Evolutionary conservation across 257 asterid species (phyloP).

Genomic region (Jaltomata sinuosa): DNA sequence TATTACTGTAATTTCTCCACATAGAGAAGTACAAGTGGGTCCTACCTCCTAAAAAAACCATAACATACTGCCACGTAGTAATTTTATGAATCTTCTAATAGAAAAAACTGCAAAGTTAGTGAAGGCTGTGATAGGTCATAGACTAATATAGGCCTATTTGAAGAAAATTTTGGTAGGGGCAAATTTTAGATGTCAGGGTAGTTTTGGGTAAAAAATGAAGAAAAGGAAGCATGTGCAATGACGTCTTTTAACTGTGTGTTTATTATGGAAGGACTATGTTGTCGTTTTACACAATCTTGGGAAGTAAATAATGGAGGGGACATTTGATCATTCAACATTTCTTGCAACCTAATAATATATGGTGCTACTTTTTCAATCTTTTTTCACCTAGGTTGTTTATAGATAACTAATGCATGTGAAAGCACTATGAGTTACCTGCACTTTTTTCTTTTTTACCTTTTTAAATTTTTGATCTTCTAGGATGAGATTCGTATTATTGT

Average conservation of each 20-base stretch:
- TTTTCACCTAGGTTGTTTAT: not conserved
- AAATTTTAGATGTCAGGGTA: not conserved
- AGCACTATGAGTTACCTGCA: not conserved
- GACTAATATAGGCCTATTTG: not conserved
- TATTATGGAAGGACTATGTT: not conserved
- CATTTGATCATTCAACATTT: not conserved
- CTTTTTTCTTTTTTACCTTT: not conserved
- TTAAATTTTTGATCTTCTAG: not conserved
- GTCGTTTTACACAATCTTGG: not conserved
- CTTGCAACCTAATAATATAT: not conserved
- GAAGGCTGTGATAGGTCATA: not conserved
- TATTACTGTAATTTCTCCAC: not conserved
- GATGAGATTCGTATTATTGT: no score
- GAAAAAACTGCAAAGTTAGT: not conserved
- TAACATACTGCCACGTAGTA: not conserved
- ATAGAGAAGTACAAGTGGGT: not conserved
- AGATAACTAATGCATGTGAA: not conserved
- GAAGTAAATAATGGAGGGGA: not conserved
- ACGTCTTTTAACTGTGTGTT: not conserved
- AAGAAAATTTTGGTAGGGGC: not conserved
- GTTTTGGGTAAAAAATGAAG: not conserved
- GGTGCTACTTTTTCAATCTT: not conserved
- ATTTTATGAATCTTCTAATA: not conserved
- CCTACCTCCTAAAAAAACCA: not conserved
- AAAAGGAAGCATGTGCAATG: not conserved